Evolutionary conservation across 352 stramenopile species (phyloP), one percentile per base, ranked within the genome.

Genomic region (Phytophthora uliginosa): DNA sequence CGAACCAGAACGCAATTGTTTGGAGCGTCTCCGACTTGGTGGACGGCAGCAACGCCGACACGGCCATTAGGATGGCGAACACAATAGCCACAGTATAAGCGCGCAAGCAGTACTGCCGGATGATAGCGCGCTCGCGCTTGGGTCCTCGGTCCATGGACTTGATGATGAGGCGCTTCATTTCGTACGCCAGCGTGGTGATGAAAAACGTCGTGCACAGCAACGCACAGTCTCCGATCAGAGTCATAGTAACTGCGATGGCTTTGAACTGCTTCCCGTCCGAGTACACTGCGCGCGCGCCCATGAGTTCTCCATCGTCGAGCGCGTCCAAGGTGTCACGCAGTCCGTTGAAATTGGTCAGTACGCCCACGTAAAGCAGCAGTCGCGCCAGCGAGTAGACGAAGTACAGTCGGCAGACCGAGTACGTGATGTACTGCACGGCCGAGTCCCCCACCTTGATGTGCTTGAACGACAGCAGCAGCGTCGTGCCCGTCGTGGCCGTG

Each of bases 371-470:
- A 54, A 93, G 86, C 26, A 83, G 60, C 40, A 89, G 74, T 13
- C 83, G 77, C 12, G 66, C 57, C 18, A 86, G 62, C 62, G 83
- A 85, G 75, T 90, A 92, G 65, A 92, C 56, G 28, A 91, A 90
- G 72, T 89, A 87, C 51, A 83, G 59, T n/a, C 84, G 73, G 42
- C 83, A 88, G 6, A 94, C 74, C 72, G 86, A 86, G 66, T 89
- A 85, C 34, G 82, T 88, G 66, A 92, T 79, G 64, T 85, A 92
- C 71, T 94, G 86, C 64, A 91, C 85, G 22, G 86, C 85, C 51
- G 84, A 92, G 33, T 86, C 77, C 51, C 66, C 42, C 20, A 85
- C 73, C 20, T 92, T 81, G 45, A 86, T 83, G 52, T 86, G 69
- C 59, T 89, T 84, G 77, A 94, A 94, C 26, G 86, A 84, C 15